Percentiles rank a stretch among this genome's conserved stretches.
Conservation (phyloP, 352 stramenopile species). For the Pythium apleroticum region DNA sequence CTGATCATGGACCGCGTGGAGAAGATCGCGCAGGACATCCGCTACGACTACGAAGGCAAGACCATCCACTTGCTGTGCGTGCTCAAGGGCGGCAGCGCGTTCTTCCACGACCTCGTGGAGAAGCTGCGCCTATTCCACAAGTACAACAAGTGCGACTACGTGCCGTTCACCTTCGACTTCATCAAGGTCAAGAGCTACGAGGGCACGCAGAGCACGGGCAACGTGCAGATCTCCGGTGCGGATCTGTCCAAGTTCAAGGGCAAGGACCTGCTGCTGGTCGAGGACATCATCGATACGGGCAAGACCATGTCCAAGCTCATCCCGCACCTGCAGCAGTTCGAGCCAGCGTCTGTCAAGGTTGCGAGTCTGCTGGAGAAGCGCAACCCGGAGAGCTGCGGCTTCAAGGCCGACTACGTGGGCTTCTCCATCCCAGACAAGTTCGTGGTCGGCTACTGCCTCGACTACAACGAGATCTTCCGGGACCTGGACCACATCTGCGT, state of each 20-base stretch:
- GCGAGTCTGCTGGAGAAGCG: conserved; percentile 94
- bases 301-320: conserved; percentile 92
- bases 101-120: conserved; percentile 89
- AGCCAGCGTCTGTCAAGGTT: conserved; percentile 85
- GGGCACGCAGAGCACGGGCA: conserved; percentile 88
- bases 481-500: conserved; percentile 96
- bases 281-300: conserved; percentile 98
- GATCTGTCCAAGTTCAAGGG: conserved; percentile 86
- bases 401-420: conserved; percentile 93
- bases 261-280: conserved; percentile 93
- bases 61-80: conserved; percentile 92
- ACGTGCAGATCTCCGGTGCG: conserved; percentile 89
- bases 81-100: conserved; percentile 89
- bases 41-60: conserved; percentile 84
- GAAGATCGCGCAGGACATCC: conserved; percentile 91
- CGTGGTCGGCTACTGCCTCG: conserved; percentile 94
- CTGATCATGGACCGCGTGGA: conserved; percentile 91
- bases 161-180: conserved; percentile 94
- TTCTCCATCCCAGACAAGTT: conserved; percentile 97
- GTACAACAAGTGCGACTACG: conserved; percentile 87
- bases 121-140: conserved; percentile 85
- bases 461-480: conserved; percentile 97
- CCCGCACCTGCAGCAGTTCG: conserved; percentile 79
- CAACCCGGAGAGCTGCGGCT: conserved; percentile 85
- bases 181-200: conserved; percentile 95